Conservation (phyloP, 192 early-diverging fungal genomes). For the Podila epicladia region DNA sequence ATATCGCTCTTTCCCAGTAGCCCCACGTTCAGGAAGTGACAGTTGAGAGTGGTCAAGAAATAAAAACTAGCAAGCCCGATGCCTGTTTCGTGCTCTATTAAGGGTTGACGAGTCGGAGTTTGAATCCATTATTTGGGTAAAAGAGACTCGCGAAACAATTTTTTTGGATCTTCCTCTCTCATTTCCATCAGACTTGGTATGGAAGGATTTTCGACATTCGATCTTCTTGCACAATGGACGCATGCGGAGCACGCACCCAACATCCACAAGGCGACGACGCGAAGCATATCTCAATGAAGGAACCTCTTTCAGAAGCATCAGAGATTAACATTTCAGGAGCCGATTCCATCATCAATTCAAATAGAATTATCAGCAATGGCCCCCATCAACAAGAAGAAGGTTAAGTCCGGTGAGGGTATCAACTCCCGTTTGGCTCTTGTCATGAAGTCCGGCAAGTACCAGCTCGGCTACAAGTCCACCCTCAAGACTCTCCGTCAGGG, state of each 20-base stretch:
- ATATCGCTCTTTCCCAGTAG: constrained; percentile 37
- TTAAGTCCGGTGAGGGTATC: constrained; percentile 94
- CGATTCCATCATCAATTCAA: not conserved
- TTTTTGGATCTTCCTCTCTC: constrained; percentile 43
- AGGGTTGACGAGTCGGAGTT: not conserved
- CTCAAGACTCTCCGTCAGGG: constrained; percentile 97
- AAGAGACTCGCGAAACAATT: no score
- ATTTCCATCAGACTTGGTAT: constrained; percentile 54
- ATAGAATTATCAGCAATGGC: constrained; percentile 58
- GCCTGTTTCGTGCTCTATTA: no score
- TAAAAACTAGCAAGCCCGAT: no score
- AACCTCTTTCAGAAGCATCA: not conserved
- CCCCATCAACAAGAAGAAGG: constrained; percentile 77
- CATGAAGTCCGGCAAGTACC: constrained; percentile 99
- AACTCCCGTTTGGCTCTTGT: constrained; percentile 98
- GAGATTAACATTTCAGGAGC: not conserved
- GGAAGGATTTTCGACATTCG: not conserved
- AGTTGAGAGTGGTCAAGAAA: no score
- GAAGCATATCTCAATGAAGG: not conserved
- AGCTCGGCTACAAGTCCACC: constrained; percentile 99
- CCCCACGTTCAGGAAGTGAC: constrained; percentile 33
- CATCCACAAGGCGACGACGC: not conserved
- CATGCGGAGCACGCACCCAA: not conserved
- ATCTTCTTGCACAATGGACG: not conserved
- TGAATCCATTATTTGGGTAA: not conserved